phyloP scores from a whole-genome alignment of 2,329 filamentous ascomycete species.

The Byssothecium circinans region DNA sequence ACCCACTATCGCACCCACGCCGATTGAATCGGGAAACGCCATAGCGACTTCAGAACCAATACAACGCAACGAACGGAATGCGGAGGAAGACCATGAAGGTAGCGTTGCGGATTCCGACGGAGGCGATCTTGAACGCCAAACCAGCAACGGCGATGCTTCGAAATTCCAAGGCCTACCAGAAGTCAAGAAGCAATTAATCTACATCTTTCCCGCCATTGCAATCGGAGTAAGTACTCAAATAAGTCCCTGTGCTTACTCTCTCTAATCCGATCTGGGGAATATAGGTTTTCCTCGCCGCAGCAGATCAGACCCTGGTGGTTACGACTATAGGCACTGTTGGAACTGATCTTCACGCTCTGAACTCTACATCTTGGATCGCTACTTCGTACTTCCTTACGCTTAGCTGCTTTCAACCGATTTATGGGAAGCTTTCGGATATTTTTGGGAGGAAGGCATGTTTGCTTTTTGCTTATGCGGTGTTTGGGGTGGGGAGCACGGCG shows the following conservation, averaged over 20 bases:
- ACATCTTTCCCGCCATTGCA: slow-evolving; percentile 63
- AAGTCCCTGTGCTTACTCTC: neutral
- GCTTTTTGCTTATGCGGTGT: slow-evolving; percentile 65
- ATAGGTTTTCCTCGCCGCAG: slow-evolving; percentile 71
- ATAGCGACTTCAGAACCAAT: slow-evolving; percentile 28
- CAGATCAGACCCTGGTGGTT: slow-evolving; percentile 76
- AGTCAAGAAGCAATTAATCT: slow-evolving; percentile 54
- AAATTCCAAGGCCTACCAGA: slow-evolving; percentile 53
- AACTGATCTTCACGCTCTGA: slow-evolving; percentile 72
- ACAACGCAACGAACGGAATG: slow-evolving; percentile 12
- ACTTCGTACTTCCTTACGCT: slow-evolving; percentile 70
- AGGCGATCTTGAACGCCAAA: slow-evolving; percentile 41
- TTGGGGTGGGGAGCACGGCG: slow-evolving; percentile 64
- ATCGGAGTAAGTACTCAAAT: slow-evolving; percentile 57
- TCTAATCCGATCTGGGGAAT: neutral
- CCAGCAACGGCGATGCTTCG: slow-evolving; percentile 31
- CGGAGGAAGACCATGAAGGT: neutral
- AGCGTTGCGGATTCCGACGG: slow-evolving; percentile 21
- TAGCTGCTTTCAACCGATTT: slow-evolving; percentile 74
- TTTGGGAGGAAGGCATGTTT: slow-evolving; percentile 69
- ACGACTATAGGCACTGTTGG: slow-evolving; percentile 79
- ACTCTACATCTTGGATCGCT: slow-evolving; percentile 75
- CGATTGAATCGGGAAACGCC: slow-evolving; percentile 27
- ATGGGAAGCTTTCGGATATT: slow-evolving; percentile 70
- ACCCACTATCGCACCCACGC: slow-evolving; percentile 7